These are phyloP conservation scores for Cydonia oblonga DNA, from an alignment of 331 rosid genomes.

Conservation along the genomic window DNA sequence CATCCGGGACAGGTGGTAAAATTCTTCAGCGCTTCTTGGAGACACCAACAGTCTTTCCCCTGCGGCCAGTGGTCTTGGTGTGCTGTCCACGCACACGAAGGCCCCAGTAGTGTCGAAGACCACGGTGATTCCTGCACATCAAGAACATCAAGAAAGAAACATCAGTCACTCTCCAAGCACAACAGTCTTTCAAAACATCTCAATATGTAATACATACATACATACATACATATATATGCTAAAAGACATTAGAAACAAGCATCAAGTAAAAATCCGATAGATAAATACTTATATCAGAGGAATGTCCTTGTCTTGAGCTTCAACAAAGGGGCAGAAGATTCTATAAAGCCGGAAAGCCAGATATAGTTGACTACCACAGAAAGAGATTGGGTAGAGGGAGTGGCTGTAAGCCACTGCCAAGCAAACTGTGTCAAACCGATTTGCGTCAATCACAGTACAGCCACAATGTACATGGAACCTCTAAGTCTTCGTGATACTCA, in stretches of 20 bases:
- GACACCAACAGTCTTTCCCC: constrained; percentile 74
- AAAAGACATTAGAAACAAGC: not conserved
- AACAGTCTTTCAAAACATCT: not conserved
- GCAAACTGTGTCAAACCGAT: not conserved
- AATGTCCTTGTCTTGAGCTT: no score
- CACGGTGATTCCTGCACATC: constrained; percentile 59
- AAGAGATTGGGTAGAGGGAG: not conserved
- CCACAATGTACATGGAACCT: not conserved
- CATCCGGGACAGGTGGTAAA: not conserved
- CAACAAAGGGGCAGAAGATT: not conserved
- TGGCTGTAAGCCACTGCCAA: not conserved
- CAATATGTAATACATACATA: not conserved
- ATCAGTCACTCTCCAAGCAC: not conserved
- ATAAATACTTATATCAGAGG: not conserved
- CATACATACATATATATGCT: not conserved
- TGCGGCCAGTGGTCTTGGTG: constrained; percentile 64
- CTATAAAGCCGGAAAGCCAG: not conserved
- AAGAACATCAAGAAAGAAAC: not conserved
- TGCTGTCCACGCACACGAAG: constrained; percentile 77
- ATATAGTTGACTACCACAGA: not conserved
- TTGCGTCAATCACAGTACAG: not conserved
- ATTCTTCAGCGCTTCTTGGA: constrained; percentile 49
- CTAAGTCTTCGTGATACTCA: not conserved
- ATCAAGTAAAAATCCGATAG: not conserved
- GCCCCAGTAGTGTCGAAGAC: constrained; percentile 74